Evolutionary conservation across 164 flowering plant genomes (phyloP), one percentile per base, ranked within the genome.

Genomic region (Vitis labrusca): DNA sequence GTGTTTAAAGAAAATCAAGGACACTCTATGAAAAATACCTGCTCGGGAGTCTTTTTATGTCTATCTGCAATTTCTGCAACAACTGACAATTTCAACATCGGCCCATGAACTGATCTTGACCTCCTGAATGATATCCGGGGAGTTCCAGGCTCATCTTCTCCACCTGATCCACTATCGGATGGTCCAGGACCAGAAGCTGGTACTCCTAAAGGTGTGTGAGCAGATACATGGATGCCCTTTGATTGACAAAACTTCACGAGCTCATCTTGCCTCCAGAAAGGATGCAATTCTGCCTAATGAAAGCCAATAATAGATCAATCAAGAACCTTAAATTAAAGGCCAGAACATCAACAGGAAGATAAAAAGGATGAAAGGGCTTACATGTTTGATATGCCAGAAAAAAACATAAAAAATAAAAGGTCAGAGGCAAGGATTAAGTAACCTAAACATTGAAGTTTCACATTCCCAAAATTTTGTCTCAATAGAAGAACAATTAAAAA

Each of bases 191-290:
- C 78, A 19, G 81, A 71, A 47, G 76, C 54, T 30, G 92, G 92
- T 11, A 88, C 90, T 32, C 92, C 92, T 59, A 88, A 77, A 53
- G 92, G 92, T 59, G 92, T 88, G 64, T 86, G 90, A 64, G 92
- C 87, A 67, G 92, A 88, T 50, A 88, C 90, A 78, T 88, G 92
- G 69, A 88, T 88, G 49, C 86, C 84, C 70, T 84, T 86, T 67
- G 63, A 63, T 74, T 82, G 84, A 76, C 92, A 88, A 79, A 89
- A 89, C 68, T 84, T 86, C 16, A 86, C 88, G 32, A 88, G 83
- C 69, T 88, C 90, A 71, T 88, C 88, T 79, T 88, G 92, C 77
- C 88, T 81, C 92, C 90, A 88, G 65, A 88, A 86, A 10, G 92
- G 90, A 53, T 86, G 92, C 83, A 86, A 71, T 75, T 88, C 92